phyloP scores from a whole-genome alignment of 2,329 filamentous ascomycete species.

The Pseudovirgaria hyperparasitica region DNA sequence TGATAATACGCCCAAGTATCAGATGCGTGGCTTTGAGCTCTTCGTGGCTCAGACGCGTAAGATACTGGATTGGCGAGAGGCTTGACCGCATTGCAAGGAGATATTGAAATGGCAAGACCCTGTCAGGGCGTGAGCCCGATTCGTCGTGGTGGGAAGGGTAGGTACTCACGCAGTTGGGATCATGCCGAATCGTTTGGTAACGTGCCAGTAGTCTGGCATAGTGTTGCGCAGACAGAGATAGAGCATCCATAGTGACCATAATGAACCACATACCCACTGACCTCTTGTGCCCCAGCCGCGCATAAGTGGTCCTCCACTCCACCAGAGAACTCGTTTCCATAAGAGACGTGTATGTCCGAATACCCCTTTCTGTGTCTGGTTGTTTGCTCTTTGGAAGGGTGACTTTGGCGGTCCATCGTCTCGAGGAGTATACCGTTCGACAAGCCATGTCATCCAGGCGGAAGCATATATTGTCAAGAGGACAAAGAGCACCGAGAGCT shows the following conservation, averaged over 20 bases:
- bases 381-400: slow-evolving; percentile 25
- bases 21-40: slow-evolving; percentile 45
- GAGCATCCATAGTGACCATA: slow-evolving; percentile 42
- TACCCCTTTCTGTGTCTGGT: slow-evolving; percentile 13
- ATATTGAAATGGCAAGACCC: slow-evolving; percentile 47
- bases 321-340: slow-evolving; percentile 24
- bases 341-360: slow-evolving; percentile 11
- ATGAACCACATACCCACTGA: slow-evolving; percentile 34
- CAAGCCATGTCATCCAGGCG: slow-evolving; percentile 21
- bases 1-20: slow-evolving; percentile 42
- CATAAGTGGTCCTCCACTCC: slow-evolving; percentile 32
- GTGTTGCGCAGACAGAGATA: slow-evolving; percentile 37
- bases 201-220: slow-evolving; percentile 45
- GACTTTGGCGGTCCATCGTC: slow-evolving; percentile 26
- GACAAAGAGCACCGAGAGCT: slow-evolving; percentile 35
- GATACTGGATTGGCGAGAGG: slow-evolving; percentile 37
- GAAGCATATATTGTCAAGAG: slow-evolving; percentile 29
- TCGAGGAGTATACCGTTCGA: slow-evolving; percentile 12
- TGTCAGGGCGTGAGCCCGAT: no score
- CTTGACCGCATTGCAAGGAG: slow-evolving; percentile 40
- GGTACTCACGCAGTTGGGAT: slow-evolving; percentile 48
- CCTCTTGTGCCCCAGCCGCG: slow-evolving; percentile 37
- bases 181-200: slow-evolving; percentile 49
- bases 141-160: no score
- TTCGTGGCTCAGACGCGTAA: slow-evolving; percentile 43